phyloP scores from a whole-genome alignment of 2,329 filamentous ascomycete species.

The Trichothecium sympodiale region DNA sequence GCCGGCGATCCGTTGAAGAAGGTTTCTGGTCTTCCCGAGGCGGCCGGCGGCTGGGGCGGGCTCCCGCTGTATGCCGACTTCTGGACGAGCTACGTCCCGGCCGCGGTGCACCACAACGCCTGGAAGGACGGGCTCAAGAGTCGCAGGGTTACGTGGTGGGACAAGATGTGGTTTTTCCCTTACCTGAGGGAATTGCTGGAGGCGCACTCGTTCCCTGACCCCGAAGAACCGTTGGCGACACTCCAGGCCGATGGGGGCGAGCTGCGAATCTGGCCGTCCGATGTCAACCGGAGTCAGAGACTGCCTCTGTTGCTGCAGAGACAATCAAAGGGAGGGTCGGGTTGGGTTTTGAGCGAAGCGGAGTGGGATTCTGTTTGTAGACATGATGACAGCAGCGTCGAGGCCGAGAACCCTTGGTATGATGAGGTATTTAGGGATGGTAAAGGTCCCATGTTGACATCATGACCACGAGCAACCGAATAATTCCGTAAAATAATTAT shows the following conservation, averaged over 20 bases:
- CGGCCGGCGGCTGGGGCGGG: slow-evolving; percentile 8
- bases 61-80: slow-evolving; percentile 13
- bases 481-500: no score
- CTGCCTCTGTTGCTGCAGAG: neutral
- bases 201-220: neutral
- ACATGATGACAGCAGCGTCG: neutral
- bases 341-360: neutral
- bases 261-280: neutral
- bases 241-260: neutral
- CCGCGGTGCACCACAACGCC: slow-evolving; percentile 13
- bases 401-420: neutral
- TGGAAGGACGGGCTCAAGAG: slow-evolving; percentile 10
- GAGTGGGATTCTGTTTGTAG: neutral
- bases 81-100: slow-evolving; percentile 11
- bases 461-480: no score
- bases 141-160: slow-evolving; percentile 13
- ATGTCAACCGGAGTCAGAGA: neutral
- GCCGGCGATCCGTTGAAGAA: slow-evolving; percentile 6
- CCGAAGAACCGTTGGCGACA: neutral
- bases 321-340: neutral
- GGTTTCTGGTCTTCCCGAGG: neutral
- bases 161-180: slow-evolving; percentile 12
- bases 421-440: slow-evolving; percentile 3
- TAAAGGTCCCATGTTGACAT: slow-evolving; percentile 1
- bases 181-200: slow-evolving; percentile 10